Conservation (phyloP, 192 early-diverging fungal species). For the Funneliformis mosseae region DNA sequence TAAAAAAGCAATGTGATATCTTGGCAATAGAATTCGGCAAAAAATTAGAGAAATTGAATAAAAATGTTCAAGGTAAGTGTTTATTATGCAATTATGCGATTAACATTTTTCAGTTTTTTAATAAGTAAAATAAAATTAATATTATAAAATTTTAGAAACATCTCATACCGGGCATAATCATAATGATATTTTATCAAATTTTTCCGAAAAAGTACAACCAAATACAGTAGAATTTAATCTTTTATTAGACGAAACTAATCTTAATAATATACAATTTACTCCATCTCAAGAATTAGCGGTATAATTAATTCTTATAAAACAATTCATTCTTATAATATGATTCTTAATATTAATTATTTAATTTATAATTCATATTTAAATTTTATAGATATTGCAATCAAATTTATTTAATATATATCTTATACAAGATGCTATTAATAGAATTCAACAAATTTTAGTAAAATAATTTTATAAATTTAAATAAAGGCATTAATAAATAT, state of each 20-base stretch:
- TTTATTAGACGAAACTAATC: neutral
- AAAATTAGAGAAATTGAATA: neutral
- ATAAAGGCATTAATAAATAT: too few species aligned
- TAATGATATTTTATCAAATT: neutral
- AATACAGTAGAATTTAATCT: neutral
- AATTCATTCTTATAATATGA: neutral
- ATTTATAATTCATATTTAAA: neutral
- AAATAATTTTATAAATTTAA: neutral
- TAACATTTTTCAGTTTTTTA: neutral
- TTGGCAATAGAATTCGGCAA: neutral
- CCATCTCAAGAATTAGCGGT: neutral
- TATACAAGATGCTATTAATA: conserved; percentile 15
- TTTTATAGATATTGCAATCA: neutral
- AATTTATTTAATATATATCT: conserved; percentile 4
- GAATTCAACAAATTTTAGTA: neutral
- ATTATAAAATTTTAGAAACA: neutral
- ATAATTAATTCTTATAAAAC: too few species aligned
- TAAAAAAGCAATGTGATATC: conserved; percentile 25
- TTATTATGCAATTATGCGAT: neutral
- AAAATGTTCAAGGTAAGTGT: neutral
- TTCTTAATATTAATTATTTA: neutral
- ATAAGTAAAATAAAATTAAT: neutral
- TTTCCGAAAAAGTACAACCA: neutral
- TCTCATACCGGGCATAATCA: neutral
- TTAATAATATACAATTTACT: neutral